Percentiles rank a stretch among this genome's conserved stretches.
Evolutionary conservation across 169 alveolate genomes (phyloP).

Genomic region (Eimeria nieschulzi): DNA sequence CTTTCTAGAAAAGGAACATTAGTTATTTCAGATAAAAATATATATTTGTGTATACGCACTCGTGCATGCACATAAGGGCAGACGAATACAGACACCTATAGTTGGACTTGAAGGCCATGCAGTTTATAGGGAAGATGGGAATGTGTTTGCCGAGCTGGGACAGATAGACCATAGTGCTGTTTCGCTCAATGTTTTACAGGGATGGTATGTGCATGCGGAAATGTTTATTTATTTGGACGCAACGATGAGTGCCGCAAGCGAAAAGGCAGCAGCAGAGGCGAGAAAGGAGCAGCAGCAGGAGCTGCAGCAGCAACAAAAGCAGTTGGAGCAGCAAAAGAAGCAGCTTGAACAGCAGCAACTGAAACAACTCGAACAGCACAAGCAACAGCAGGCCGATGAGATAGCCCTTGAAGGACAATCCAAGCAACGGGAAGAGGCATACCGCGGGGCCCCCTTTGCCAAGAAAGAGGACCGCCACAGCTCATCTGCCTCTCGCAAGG

Average conservation of each 20-base stretch:
- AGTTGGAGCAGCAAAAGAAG: background rate
- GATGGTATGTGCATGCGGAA: constrained; percentile 68
- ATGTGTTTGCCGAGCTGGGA: too few relatives aligned
- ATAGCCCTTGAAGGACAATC: background rate
- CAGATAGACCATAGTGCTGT: background rate
- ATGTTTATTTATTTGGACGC: constrained; percentile 66
- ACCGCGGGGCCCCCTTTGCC: background rate
- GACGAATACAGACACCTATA: too few relatives aligned
- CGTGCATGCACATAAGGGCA: too few relatives aligned
- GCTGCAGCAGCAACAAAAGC: background rate
- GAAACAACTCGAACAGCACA: constrained; percentile 7
- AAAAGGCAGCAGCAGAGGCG: constrained; percentile 51
- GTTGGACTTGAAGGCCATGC: background rate
- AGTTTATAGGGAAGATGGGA: background rate
- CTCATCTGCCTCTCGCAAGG: background rate
- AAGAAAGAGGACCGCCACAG: background rate
- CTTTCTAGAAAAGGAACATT: too few relatives aligned
- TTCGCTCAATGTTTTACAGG: constrained; percentile 1
- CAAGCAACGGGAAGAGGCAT: background rate
- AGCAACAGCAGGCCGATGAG: constrained; percentile 14
- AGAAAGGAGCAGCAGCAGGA: background rate
- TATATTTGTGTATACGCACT: too few relatives aligned
- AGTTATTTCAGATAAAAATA: too few relatives aligned
- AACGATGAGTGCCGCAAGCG: constrained; percentile 15
- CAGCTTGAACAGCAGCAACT: constrained; percentile 8